Evolutionary conservation across 352 stramenopile genomes (phyloP).

Genomic region (Saprolegnia parasitica): DNA sequence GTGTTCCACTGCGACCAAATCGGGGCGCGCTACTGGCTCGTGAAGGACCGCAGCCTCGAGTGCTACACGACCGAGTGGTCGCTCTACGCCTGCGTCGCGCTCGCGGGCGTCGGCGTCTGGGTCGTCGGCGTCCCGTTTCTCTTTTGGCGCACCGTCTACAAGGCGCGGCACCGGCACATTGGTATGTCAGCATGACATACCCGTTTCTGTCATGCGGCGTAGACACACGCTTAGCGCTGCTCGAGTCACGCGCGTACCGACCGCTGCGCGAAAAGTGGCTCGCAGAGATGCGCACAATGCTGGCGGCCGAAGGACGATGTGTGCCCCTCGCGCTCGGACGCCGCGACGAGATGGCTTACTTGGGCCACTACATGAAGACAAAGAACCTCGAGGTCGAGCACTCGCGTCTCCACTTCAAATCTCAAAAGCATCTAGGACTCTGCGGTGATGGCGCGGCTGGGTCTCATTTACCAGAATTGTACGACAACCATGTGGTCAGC

Average conservation of each 20-base stretch:
- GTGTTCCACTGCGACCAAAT: conserved; percentile 78
- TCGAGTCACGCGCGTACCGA: conserved; percentile 39
- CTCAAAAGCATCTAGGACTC: conserved; percentile 43
- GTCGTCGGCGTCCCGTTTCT: conserved; percentile 72
- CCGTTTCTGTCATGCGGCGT: conserved; percentile 32
- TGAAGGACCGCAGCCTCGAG: conserved; percentile 51
- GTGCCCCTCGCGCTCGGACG: conserved; percentile 53
- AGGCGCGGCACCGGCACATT: conserved; percentile 46
- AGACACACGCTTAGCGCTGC: conserved; percentile 40
- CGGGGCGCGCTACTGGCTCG: conserved; percentile 48
- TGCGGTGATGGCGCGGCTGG: conserved; percentile 55
- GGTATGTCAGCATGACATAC: not conserved
- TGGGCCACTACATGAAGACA: conserved; percentile 65
- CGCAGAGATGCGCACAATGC: conserved; percentile 46
- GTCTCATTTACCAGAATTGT: conserved; percentile 78
- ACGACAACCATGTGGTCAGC: too few relatives aligned
- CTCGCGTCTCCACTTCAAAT: conserved; percentile 16
- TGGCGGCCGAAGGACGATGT: conserved; percentile 42
- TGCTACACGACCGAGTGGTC: conserved; percentile 63
- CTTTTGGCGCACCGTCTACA: conserved; percentile 61
- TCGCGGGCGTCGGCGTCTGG: conserved; percentile 53
- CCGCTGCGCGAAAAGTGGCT: conserved; percentile 55
- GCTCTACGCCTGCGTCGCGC: conserved; percentile 52
- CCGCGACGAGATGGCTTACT: conserved; percentile 52
- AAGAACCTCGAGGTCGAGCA: conserved; percentile 55